Percentiles rank a stretch among this genome's conserved stretches.
phyloP scores from a whole-genome alignment of 176 grass and related monocot species.

The Rhynchospora tenuis region DNA sequence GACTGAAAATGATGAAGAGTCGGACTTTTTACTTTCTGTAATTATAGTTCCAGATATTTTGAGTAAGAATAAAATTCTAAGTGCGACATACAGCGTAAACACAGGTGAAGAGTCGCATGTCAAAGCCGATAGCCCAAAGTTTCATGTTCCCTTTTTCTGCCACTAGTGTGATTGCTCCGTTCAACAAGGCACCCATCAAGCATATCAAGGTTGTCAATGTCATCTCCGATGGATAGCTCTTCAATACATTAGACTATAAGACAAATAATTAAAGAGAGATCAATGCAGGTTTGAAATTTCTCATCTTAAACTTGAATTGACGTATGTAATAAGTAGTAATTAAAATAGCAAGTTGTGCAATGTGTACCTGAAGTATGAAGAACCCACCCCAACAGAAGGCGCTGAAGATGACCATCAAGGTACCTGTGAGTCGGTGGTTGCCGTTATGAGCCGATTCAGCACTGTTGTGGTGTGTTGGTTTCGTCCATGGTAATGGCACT shows the following conservation, averaged over 20 bases:
- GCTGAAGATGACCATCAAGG: conserved; percentile 42
- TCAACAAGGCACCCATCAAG: conserved; percentile 52
- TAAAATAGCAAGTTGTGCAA: background rate
- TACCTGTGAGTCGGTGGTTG: conserved; percentile 54
- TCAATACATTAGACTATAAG: conserved; percentile 52
- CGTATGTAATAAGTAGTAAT: background rate
- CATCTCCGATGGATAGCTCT: conserved; percentile 65
- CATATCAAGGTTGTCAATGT: conserved; percentile 73
- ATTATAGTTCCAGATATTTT: background rate
- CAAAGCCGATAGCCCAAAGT: conserved; percentile 73
- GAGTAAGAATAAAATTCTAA: background rate
- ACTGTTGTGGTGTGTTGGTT: conserved; percentile 29
- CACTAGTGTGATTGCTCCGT: conserved; percentile 50
- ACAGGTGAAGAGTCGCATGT: conserved; percentile 78
- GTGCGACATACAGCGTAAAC: conserved; percentile 58
- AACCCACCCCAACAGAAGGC: conserved; percentile 72
- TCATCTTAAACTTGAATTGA: background rate
- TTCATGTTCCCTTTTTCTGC: conserved; percentile 50
- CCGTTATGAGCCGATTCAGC: background rate
- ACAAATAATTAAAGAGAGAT: background rate
- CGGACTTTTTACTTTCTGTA: background rate
- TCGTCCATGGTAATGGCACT: conserved; percentile 66
- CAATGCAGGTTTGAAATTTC: background rate
- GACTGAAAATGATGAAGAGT: background rate
- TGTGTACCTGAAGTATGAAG: conserved; percentile 71